phyloP scores from a whole-genome alignment of 2,329 filamentous ascomycete genomes.

The Sclerotinia glacialis region DNA sequence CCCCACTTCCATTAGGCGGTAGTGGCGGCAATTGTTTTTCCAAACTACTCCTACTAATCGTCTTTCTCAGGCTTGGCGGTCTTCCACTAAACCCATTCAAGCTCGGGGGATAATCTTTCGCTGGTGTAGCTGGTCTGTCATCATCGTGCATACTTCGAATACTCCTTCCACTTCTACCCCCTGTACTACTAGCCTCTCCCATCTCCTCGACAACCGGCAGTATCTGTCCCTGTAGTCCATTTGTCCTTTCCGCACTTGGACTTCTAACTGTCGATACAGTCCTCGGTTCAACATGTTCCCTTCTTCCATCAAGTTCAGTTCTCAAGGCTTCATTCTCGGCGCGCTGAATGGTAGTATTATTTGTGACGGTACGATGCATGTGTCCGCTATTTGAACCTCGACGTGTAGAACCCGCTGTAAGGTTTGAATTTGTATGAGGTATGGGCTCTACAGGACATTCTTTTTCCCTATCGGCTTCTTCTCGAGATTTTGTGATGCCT shows the following conservation, averaged over 20 bases:
- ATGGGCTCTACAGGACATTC: conserved; percentile 24
- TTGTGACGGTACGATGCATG: conserved; percentile 28
- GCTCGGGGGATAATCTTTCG: conserved; percentile 25
- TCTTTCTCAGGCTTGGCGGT: conserved; percentile 19
- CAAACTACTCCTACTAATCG: conserved; percentile 54
- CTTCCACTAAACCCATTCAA: conserved; percentile 19
- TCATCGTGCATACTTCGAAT: conserved; percentile 38
- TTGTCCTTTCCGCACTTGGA: conserved; percentile 52
- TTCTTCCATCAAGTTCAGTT: conserved; percentile 39
- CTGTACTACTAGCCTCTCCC: conserved; percentile 70
- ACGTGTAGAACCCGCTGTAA: conserved; percentile 29
- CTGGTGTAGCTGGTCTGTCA: conserved; percentile 34
- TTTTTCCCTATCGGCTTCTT: conserved; percentile 72
- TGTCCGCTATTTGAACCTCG: conserved; percentile 31
- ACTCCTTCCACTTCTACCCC: conserved; percentile 55
- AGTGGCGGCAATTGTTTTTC: conserved; percentile 60
- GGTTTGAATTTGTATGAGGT: conserved; percentile 35
- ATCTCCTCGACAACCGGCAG: conserved; percentile 88
- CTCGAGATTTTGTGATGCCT: conserved; percentile 82
- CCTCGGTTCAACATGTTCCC: conserved; percentile 40
- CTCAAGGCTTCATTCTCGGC: conserved; percentile 36
- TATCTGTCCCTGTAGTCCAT: conserved; percentile 54
- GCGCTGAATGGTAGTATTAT: conserved; percentile 32
- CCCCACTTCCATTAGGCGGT: conserved; percentile 39
- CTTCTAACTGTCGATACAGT: conserved; percentile 56